Evolutionary conservation across 768 basidiomycete genomes (phyloP).

Genomic region (Termitomyces sp.): DNA sequence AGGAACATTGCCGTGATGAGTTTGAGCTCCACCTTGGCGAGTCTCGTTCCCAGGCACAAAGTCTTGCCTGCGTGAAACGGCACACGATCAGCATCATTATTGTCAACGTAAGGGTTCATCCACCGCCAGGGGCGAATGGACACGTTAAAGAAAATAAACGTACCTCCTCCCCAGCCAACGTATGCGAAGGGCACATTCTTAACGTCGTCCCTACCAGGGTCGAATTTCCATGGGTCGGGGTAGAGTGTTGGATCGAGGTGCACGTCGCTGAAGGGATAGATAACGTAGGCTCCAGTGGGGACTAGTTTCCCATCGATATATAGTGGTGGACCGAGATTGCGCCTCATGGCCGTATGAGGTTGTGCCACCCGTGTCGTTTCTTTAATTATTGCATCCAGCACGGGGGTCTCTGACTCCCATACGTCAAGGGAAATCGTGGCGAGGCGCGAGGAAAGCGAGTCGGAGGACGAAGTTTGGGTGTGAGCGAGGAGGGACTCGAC

Average conservation of each 20-base stretch:
- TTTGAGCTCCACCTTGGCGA: conserved; percentile 73
- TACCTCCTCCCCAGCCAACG: conserved; percentile 81
- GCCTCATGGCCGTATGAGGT: conserved; percentile 78
- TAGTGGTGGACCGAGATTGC: conserved; percentile 70
- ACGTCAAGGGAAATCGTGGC: conserved; percentile 59
- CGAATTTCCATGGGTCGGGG: conserved; percentile 75
- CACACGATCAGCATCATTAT: conserved; percentile 8
- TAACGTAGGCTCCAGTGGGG: conserved; percentile 70
- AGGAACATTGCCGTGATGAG: conserved; percentile 65
- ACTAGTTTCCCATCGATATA: conserved; percentile 67
- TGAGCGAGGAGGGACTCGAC: conserved; percentile 49
- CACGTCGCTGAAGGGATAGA: conserved; percentile 79
- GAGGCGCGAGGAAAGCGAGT: conserved; percentile 41
- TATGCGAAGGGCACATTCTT: conserved; percentile 51
- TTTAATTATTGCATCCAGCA: conserved; percentile 68
- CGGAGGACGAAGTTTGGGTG: conserved; percentile 23
- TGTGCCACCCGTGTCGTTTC: conserved; percentile 78
- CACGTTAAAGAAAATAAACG: conserved; percentile 22
- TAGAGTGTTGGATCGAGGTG: conserved; percentile 72
- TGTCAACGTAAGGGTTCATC: conserved; percentile 4
- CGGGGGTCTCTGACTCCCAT: conserved; percentile 69
- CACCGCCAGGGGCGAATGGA: conserved; percentile 2
- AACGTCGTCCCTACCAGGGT: conserved; percentile 52
- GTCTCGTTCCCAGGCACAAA: conserved; percentile 66
- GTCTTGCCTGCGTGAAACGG: conserved; percentile 50